Conservation (phyloP, 2,329 filamentous ascomycete genomes). For the Colletotrichum sansevieriae region DNA sequence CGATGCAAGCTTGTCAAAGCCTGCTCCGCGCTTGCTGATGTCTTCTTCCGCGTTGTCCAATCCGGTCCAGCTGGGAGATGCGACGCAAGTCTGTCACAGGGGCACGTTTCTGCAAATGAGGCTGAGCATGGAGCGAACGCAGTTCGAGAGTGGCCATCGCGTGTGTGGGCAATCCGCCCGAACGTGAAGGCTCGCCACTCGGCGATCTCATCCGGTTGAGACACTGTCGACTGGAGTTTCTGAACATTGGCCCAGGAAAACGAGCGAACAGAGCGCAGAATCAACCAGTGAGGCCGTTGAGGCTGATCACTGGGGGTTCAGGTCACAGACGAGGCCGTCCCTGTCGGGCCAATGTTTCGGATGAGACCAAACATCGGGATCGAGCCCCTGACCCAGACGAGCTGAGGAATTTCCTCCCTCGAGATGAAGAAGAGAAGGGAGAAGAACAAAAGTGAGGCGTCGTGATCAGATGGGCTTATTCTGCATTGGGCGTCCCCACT, state of each 20-base stretch:
- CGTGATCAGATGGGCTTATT: background rate
- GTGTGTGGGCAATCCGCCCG: background rate
- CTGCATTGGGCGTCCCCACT: background rate
- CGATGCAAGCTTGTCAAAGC: background rate
- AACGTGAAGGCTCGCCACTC: conserved; percentile 3
- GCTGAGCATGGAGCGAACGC: conserved; percentile 21
- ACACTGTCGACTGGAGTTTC: background rate
- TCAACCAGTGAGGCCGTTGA: conserved; percentile 44
- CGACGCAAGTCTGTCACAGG: conserved; percentile 39
- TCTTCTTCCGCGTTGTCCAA: conserved; percentile 8
- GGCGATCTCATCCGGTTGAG: conserved; percentile 8
- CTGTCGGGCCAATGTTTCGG: conserved; percentile 45
- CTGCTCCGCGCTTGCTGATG: conserved; percentile 15
- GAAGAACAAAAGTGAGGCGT: background rate
- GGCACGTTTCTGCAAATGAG: conserved; percentile 31
- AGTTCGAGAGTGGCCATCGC: background rate
- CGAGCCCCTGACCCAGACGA: conserved; percentile 13
- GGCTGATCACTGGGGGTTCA: conserved; percentile 9
- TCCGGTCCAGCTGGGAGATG: conserved; percentile 19
- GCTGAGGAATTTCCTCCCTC: conserved; percentile 1
- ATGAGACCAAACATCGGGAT: conserved; percentile 39
- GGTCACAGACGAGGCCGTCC: conserved; percentile 32
- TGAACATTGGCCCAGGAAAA: conserved; percentile 26
- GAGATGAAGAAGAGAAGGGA: background rate
- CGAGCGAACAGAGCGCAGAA: background rate